Percentiles rank a stretch among this genome's conserved stretches.
Evolutionary conservation across 306 rosid genomes (phyloP).

Genomic region (Citrullus mucosospermus): DNA sequence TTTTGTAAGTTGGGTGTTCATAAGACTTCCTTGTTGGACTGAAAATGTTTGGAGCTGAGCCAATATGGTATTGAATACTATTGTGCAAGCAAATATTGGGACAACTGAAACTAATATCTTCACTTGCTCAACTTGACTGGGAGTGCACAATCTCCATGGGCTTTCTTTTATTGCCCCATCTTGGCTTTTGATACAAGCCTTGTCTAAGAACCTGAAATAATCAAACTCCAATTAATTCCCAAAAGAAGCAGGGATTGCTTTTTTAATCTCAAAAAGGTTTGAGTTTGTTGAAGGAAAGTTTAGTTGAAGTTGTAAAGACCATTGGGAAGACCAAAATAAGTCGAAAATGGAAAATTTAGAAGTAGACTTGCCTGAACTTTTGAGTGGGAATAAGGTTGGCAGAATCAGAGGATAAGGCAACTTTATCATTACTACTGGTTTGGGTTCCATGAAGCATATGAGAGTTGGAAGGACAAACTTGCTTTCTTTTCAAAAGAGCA

Average conservation of each 20-base stretch:
- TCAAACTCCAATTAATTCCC: too few relatives aligned
- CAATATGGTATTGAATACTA: slow-evolving; percentile 82
- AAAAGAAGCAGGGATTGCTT: neutral
- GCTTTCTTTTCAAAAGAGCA: slow-evolving; percentile 68
- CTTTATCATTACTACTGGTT: slow-evolving; percentile 10
- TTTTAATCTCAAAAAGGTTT: neutral
- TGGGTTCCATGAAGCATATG: slow-evolving; percentile 54
- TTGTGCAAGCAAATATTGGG: slow-evolving; percentile 95
- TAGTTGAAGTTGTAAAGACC: neutral
- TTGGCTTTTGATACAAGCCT: slow-evolving; percentile 55
- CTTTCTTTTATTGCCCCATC: slow-evolving; percentile 51
- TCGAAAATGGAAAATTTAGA: neutral
- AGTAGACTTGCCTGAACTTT: slow-evolving; percentile 46
- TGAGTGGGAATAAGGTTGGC: slow-evolving; percentile 20
- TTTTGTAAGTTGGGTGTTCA: slow-evolving; percentile 56
- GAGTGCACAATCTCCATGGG: slow-evolving; percentile 70
- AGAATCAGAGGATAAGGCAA: slow-evolving; percentile 18
- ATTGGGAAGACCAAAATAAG: neutral
- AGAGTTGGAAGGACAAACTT: slow-evolving; percentile 36
- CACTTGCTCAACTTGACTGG: slow-evolving; percentile 60
- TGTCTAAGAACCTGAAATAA: slow-evolving; percentile 63
- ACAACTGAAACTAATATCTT: slow-evolving; percentile 61
- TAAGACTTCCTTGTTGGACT: slow-evolving; percentile 81
- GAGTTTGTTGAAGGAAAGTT: neutral
- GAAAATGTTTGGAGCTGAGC: slow-evolving; percentile 99